Evolutionary conservation across 2,329 filamentous ascomycete species (phyloP).

Genomic region (Hirsutella minnesotensis): DNA sequence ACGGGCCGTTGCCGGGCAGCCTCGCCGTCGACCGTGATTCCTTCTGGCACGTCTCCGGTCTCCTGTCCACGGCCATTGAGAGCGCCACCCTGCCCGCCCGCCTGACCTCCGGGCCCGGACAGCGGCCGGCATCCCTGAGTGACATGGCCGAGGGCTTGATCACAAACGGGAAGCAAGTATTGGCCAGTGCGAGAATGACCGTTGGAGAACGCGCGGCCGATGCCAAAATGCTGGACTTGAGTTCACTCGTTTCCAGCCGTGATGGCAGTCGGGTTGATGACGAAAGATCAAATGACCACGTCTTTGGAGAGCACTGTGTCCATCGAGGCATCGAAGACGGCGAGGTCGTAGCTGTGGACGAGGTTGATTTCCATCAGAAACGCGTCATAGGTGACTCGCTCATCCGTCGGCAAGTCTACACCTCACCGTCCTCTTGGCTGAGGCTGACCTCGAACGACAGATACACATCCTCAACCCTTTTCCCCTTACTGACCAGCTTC

Average conservation of each 20-base stretch:
- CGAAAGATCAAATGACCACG: slow-evolving; percentile 8
- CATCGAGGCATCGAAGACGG: slow-evolving; percentile 10
- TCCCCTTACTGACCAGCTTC: slow-evolving; percentile 70
- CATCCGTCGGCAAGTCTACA: slow-evolving; percentile 12
- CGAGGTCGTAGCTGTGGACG: neutral
- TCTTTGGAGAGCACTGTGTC: slow-evolving; percentile 17
- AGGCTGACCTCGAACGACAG: slow-evolving; percentile 1
- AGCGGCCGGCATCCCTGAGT: slow-evolving; percentile 36
- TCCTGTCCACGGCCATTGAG: slow-evolving; percentile 68
- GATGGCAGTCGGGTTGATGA: slow-evolving; percentile 1
- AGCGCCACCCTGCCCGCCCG: slow-evolving; percentile 67
- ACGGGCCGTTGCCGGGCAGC: slow-evolving; percentile 41
- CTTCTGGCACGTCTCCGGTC: slow-evolving; percentile 67
- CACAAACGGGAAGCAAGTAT: slow-evolving; percentile 63
- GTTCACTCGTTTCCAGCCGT: slow-evolving; percentile 18
- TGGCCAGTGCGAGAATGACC: slow-evolving; percentile 63
- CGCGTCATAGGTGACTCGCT: slow-evolving; percentile 15
- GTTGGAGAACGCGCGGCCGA: slow-evolving; percentile 26
- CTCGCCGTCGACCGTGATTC: slow-evolving; percentile 51
- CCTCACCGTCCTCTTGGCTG: neutral
- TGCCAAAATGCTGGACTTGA: slow-evolving; percentile 17
- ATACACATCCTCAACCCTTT: slow-evolving; percentile 4
- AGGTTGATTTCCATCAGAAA: slow-evolving; percentile 6
- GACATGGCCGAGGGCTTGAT: slow-evolving; percentile 58
- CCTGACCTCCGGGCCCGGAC: slow-evolving; percentile 36